Evolutionary conservation across 441 rosid species (phyloP).

Genomic region (Populus trichocarpa): DNA sequence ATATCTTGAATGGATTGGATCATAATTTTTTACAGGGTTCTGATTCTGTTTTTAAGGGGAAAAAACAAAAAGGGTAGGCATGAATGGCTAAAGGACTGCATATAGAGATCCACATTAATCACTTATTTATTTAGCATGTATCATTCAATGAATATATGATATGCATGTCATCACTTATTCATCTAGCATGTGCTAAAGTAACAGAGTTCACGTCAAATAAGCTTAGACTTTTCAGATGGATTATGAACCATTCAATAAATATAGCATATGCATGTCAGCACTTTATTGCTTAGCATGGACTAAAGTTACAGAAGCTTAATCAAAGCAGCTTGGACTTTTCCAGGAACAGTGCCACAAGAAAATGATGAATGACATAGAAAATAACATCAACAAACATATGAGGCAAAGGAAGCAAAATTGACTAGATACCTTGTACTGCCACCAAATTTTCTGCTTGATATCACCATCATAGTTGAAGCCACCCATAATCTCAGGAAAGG

Average conservation of each 20-base stretch:
- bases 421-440: slow-evolving; percentile 70
- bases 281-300: not conserved
- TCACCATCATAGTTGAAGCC: slow-evolving; percentile 80
- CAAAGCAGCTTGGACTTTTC: not conserved
- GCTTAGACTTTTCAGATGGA: not conserved
- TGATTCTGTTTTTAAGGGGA: too few relatives aligned
- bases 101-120: not conserved
- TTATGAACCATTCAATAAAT: not conserved
- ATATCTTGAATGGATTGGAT: not conserved
- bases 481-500: slow-evolving; percentile 81
- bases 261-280: not conserved
- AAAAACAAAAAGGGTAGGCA: not conserved
- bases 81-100: not conserved
- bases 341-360: not conserved
- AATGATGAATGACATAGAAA: not conserved
- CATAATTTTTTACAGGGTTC: not conserved
- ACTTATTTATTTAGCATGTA: not conserved
- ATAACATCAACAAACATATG: not conserved
- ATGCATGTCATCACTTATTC: not conserved
- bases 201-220: not conserved
- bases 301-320: not conserved
- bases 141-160: not conserved
- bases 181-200: not conserved
- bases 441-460: slow-evolving; percentile 80
- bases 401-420: slow-evolving; percentile 2